Evolutionary conservation across 2,329 filamentous ascomycete species (phyloP).

Genomic region (Pseudovirgaria hyperparasitica): DNA sequence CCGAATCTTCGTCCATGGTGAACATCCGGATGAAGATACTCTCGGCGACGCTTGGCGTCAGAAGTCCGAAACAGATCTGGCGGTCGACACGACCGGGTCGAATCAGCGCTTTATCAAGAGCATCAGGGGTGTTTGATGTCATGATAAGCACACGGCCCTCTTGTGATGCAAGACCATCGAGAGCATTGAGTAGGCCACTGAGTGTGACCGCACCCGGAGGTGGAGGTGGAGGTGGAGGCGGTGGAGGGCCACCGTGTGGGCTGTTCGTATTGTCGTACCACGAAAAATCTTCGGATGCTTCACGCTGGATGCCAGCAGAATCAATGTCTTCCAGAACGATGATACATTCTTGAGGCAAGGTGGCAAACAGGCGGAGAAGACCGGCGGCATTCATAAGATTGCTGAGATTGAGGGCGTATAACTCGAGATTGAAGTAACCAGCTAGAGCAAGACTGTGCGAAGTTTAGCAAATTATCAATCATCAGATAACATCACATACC

Average conservation of each 20-base stretch:
- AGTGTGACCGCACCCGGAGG: no score
- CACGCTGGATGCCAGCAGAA: conserved; percentile 6
- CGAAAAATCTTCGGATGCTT: no score
- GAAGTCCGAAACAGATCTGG: conserved; percentile 12
- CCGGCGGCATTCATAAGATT: conserved; percentile 7
- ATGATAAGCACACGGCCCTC: conserved; percentile 14
- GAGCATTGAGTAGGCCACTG: conserved; percentile 1
- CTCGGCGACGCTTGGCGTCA: conserved; percentile 7
- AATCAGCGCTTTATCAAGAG: conserved; percentile 40
- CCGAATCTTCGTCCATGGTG: conserved; percentile 14
- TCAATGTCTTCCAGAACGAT: conserved; percentile 12
- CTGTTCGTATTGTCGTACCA: no score
- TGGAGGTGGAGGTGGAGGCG: no score
- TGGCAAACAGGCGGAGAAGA: conserved; percentile 5
- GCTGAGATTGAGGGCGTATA: conserved; percentile 5
- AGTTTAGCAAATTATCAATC: no score
- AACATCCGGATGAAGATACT: conserved; percentile 13
- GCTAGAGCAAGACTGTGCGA: no score
- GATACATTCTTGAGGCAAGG: conserved; percentile 6
- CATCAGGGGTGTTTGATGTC: conserved; percentile 15
- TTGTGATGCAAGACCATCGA: neutral
- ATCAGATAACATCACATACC: no score
- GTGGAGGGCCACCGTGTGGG: no score
- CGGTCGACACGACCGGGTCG: conserved; percentile 49
- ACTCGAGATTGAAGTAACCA: conserved; percentile 1